Conservation (phyloP, 441 rosid genomes). For the Theobroma grandiflorum region DNA sequence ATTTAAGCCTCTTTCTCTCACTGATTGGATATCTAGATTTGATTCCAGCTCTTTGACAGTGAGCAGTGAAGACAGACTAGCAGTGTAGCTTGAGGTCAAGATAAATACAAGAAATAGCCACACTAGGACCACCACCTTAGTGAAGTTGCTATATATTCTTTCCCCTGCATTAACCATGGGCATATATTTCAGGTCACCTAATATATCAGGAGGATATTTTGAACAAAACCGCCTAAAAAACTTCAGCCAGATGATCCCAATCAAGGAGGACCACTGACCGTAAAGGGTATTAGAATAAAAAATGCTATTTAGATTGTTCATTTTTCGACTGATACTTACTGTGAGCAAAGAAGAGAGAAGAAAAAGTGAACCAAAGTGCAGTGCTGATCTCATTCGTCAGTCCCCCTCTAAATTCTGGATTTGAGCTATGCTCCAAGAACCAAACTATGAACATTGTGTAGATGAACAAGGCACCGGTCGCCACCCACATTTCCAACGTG, state of each 20-base stretch:
- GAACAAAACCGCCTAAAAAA: background rate
- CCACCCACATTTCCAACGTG: constrained; percentile 42
- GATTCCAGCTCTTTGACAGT: constrained; percentile 44
- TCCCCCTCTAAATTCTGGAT: constrained; percentile 38
- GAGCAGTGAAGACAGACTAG: constrained; percentile 57
- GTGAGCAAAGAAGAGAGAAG: constrained; percentile 52
- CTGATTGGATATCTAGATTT: constrained; percentile 33
- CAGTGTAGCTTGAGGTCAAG: constrained; percentile 60
- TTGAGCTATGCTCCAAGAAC: constrained; percentile 34
- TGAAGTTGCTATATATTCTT: constrained; percentile 40
- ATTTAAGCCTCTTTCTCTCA: constrained; percentile 23
- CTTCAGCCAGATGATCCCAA: too few species aligned
- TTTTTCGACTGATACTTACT: constrained; percentile 40
- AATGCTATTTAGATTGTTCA: background rate
- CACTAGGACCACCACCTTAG: constrained; percentile 46
- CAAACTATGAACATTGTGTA: constrained; percentile 44
- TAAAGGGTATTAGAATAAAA: too few species aligned
- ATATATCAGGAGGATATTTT: background rate
- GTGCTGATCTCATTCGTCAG: constrained; percentile 34
- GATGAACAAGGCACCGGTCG: constrained; percentile 32
- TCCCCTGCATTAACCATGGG: constrained; percentile 41
- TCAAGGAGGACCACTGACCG: too few species aligned
- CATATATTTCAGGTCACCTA: background rate
- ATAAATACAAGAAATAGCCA: constrained; percentile 62
- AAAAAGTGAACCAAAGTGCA: constrained; percentile 50